Conservation (phyloP, 2,329 filamentous ascomycete species). For the Ophiostoma sp. region DNA sequence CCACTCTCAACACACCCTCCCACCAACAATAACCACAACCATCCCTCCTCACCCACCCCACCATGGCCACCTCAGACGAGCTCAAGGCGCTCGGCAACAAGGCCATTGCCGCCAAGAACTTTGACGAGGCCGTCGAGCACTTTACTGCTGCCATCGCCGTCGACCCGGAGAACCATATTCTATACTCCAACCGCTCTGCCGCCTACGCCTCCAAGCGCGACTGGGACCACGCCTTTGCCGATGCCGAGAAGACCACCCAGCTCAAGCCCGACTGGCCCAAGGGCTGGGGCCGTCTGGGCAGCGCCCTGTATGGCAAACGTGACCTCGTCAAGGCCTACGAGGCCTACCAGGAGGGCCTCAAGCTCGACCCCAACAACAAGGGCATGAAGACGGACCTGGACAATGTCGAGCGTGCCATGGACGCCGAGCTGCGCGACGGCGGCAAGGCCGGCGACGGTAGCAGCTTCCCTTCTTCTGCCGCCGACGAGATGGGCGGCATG, state of each 20-base stretch:
- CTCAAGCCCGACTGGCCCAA: slow-evolving; percentile 98
- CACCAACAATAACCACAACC: background rate
- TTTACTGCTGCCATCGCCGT: slow-evolving; percentile 91
- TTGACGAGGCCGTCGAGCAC: slow-evolving; percentile 88
- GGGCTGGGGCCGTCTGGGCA: slow-evolving; percentile 91
- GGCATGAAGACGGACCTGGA: slow-evolving; percentile 87
- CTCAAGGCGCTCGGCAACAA: slow-evolving; percentile 98
- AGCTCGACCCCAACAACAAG: slow-evolving; percentile 86
- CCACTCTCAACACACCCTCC: background rate
- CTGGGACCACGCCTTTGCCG: slow-evolving; percentile 78
- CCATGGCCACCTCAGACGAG: slow-evolving; percentile 67
- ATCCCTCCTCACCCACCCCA: background rate
- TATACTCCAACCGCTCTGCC: slow-evolving; percentile 95
- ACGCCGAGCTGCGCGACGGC: slow-evolving; percentile 55
- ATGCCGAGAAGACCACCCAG: slow-evolving; percentile 90
- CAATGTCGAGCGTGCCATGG: slow-evolving; percentile 83
- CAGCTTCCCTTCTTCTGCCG: slow-evolving; percentile 38
- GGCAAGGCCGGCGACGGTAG: slow-evolving; percentile 58
- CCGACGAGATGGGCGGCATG: slow-evolving; percentile 68
- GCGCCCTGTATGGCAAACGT: slow-evolving; percentile 82
- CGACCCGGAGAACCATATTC: slow-evolving; percentile 88
- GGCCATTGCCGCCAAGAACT: slow-evolving; percentile 97
- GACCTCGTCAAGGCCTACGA: slow-evolving; percentile 83
- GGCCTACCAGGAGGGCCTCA: slow-evolving; percentile 91
- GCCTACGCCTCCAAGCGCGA: slow-evolving; percentile 86